A percentile compares a stretch with the other conserved stretches of the same genome.
These are phyloP conservation scores for Trichoderma arundinaceum DNA, from an alignment of 2,329 filamentous ascomycete genomes.

Conservation along the genomic window DNA sequence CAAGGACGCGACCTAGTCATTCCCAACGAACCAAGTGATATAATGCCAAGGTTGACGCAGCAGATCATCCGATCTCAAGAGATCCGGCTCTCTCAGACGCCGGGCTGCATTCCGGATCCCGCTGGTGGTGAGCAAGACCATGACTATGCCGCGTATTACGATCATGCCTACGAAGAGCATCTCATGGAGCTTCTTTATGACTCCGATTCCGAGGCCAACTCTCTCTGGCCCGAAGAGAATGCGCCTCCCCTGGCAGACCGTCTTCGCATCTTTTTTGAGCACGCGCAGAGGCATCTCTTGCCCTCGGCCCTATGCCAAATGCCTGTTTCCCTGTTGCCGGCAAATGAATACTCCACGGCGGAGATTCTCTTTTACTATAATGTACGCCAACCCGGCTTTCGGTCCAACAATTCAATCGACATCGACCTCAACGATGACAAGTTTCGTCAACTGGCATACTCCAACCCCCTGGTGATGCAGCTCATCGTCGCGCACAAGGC, in stretches of 20 bases:
- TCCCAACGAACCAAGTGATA: too few relatives aligned
- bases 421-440: slow-evolving; percentile 54
- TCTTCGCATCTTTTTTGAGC: neutral
- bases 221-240: neutral
- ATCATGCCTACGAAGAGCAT: neutral
- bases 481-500: slow-evolving; percentile 54
- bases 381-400: slow-evolving; percentile 51
- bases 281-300: neutral
- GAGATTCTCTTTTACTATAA: slow-evolving; percentile 55
- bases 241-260: neutral
- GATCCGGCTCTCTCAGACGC: neutral
- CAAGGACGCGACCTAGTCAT: too few relatives aligned
- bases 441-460: slow-evolving; percentile 53
- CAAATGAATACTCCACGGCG: slow-evolving; percentile 46
- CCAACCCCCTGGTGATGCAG: slow-evolving; percentile 52
- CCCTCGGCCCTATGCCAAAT: slow-evolving; percentile 20
- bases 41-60: too few relatives aligned
- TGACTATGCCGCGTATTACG: slow-evolving; percentile 14
- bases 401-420: slow-evolving; percentile 29
- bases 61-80: neutral
- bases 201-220: too few relatives aligned
- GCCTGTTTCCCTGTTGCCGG: slow-evolving; percentile 42
- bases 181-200: neutral
- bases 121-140: neutral
- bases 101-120: too few relatives aligned